Evolutionary conservation across 2,329 filamentous ascomycete species (phyloP), one percentile per base, ranked within the genome.

Genomic region (Apiospora pterosperma): DNA sequence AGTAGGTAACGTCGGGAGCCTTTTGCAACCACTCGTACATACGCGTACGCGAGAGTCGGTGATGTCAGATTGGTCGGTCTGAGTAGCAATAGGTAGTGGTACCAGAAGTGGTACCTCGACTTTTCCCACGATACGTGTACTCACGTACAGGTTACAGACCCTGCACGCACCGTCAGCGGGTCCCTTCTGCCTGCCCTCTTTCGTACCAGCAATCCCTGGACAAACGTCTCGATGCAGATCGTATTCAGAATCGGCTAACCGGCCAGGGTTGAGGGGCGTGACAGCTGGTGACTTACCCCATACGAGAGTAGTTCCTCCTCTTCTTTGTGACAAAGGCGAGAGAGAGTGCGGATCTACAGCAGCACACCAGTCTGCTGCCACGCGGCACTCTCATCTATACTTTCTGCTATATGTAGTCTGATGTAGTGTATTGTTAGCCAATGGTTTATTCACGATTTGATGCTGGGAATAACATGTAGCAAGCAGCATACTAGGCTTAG

Each of bases 241-340:
- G 58, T 60, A 60, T 60, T 60, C 58, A 60, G 34, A 39, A 36
- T 25, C 58, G 58, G 36, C 62, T 63, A 62, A 60, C 19, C 36
- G 48, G 48, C 48, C 48, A 55, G 28, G 48, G 48, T 55, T 31
- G 28, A 55, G 48, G 48, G 48, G 48, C 48, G 48, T 55, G 28
- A 4, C 28, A 34, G 41, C 16, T 55, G 48, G 28, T 55, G 28
- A 28, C 48, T 34, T 41, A n/a, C n/a, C n/a, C n/a, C n/a, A n/a
- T n/a, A n/a, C n/a, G n/a, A n/a, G n/a, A n/a, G n/a, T 55, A 55
- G 48, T 31, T 16, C 48, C n/a, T n/a, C 48, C 48, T 55, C 23
- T 28, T 14, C 8, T 42, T 42, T 23, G 41, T 42, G 41, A 42
- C 8, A 23, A n/a, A 42, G n/a, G 41, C 10, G 19, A 11, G 19